Conservation (phyloP, 345 rosid species). For the Psidium guajava region DNA sequence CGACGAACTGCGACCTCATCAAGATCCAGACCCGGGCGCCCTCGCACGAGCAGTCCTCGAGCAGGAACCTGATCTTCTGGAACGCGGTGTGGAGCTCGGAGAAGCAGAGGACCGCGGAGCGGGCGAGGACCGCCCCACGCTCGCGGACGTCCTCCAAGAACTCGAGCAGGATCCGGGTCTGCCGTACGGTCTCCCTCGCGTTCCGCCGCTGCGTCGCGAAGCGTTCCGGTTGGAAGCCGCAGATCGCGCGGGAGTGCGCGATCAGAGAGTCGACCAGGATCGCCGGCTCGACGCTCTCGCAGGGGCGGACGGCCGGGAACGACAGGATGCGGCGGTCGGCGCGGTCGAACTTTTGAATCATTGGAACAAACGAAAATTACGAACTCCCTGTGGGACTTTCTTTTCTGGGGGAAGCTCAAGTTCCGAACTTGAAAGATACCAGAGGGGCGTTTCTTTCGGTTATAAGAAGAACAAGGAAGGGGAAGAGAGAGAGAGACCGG, state of each 20-base stretch:
- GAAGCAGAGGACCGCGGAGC: slow-evolving; percentile 33
- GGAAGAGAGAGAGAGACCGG: not conserved
- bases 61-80: slow-evolving; percentile 56
- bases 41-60: slow-evolving; percentile 62
- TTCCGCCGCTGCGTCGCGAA: slow-evolving; percentile 44
- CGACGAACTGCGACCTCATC: slow-evolving; percentile 40
- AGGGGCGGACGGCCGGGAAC: slow-evolving; percentile 72
- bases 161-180: slow-evolving; percentile 33
- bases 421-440: not conserved
- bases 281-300: slow-evolving; percentile 32
- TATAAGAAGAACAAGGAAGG: not conserved
- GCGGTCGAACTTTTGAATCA: slow-evolving; percentile 22
- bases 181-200: slow-evolving; percentile 37
- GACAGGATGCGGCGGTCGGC: slow-evolving; percentile 50
- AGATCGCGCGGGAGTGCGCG: slow-evolving; percentile 28
- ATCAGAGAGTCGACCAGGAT: slow-evolving; percentile 51
- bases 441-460: not conserved
- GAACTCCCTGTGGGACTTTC: not conserved
- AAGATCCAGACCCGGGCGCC: slow-evolving; percentile 49
- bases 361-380: not conserved
- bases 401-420: not conserved
- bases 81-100: slow-evolving; percentile 57
- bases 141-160: slow-evolving; percentile 54
- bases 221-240: slow-evolving; percentile 22
- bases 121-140: slow-evolving; percentile 8